phyloP scores from a whole-genome alignment of 2,329 filamentous ascomycete species.

The Beauveria medogensis region DNA sequence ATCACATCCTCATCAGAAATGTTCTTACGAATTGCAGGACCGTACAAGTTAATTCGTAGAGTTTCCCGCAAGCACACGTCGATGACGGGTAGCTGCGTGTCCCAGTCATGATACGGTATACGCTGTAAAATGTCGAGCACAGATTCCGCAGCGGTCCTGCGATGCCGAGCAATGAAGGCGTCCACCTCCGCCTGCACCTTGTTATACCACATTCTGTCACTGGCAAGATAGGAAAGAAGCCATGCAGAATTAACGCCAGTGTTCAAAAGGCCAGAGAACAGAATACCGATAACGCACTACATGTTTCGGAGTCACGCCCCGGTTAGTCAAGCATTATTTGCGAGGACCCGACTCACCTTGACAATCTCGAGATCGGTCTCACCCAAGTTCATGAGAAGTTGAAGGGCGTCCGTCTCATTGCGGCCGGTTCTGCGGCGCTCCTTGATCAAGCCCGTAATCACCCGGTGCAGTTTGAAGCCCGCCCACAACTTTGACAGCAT shows the following conservation, averaged over 20 bases:
- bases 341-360: conserved; percentile 21
- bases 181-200: conserved; percentile 40
- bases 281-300: conserved; percentile 42
- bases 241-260: conserved; percentile 47
- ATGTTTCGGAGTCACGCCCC: neutral
- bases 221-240: conserved; percentile 41
- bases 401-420: conserved; percentile 41
- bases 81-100: conserved; percentile 43
- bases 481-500: conserved; percentile 35
- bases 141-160: conserved; percentile 21
- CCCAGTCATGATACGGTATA: conserved; percentile 46
- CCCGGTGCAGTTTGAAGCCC: conserved; percentile 38
- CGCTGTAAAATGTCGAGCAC: conserved; percentile 30
- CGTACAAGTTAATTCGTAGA: conserved; percentile 41
- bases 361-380: conserved; percentile 36
- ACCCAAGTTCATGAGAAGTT: conserved; percentile 44
- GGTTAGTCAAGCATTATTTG: no score
- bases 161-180: conserved; percentile 33
- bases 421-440: conserved; percentile 33
- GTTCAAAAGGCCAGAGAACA: conserved; percentile 52
- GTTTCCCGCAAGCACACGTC: conserved; percentile 45
- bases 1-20: conserved; percentile 34
- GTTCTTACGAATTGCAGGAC: conserved; percentile 45
- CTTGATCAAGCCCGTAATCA: conserved; percentile 40
- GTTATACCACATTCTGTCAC: conserved; percentile 37